Percentiles rank a stretch among this genome's conserved stretches.
These are phyloP conservation scores for Ploettnerulaceae sp. DNA, from an alignment of 2,329 filamentous ascomycete genomes.

Conservation along the genomic window DNA sequence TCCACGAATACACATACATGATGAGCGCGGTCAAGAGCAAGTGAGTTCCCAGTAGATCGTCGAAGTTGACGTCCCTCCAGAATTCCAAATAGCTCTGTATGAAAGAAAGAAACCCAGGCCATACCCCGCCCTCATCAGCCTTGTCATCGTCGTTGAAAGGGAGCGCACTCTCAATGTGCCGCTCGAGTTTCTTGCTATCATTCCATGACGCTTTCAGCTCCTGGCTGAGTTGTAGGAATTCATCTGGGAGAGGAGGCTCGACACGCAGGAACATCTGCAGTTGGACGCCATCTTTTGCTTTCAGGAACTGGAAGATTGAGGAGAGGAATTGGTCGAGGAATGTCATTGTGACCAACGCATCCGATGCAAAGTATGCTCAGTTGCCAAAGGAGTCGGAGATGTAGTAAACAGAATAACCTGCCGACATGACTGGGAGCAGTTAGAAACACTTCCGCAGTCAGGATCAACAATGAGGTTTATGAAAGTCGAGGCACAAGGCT, in stretches of 20 bases:
- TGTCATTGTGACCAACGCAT: constrained; percentile 43
- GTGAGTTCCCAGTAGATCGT: constrained; percentile 71
- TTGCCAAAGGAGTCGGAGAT: not conserved
- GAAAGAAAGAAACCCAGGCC: constrained; percentile 74
- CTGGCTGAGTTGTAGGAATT: constrained; percentile 62
- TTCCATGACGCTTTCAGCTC: constrained; percentile 60
- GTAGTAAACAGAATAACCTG: not conserved
- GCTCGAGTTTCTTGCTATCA: constrained; percentile 50
- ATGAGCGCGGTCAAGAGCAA: constrained; percentile 67
- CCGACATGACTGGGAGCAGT: not conserved
- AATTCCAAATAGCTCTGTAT: constrained; percentile 78
- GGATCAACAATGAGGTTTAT: too few species aligned
- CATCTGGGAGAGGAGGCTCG: constrained; percentile 62
- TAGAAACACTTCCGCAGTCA: too few species aligned
- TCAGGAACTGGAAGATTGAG: constrained; percentile 58
- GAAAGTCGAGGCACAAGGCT: too few species aligned
- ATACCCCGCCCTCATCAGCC: constrained; percentile 61
- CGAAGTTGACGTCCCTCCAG: constrained; percentile 73
- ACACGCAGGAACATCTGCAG: constrained; percentile 69
- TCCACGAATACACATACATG: constrained; percentile 51
- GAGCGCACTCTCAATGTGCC: constrained; percentile 58
- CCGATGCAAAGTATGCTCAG: too few species aligned
- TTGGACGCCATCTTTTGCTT: constrained; percentile 56
- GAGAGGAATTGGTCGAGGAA: constrained; percentile 64
- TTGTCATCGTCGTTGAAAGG: constrained; percentile 60